A percentile compares a stretch with the other conserved stretches of the same genome.
These are phyloP conservation scores for Xylaria grammica DNA, from an alignment of 495 filamentous ascomycete genomes.

Conservation along the genomic window DNA sequence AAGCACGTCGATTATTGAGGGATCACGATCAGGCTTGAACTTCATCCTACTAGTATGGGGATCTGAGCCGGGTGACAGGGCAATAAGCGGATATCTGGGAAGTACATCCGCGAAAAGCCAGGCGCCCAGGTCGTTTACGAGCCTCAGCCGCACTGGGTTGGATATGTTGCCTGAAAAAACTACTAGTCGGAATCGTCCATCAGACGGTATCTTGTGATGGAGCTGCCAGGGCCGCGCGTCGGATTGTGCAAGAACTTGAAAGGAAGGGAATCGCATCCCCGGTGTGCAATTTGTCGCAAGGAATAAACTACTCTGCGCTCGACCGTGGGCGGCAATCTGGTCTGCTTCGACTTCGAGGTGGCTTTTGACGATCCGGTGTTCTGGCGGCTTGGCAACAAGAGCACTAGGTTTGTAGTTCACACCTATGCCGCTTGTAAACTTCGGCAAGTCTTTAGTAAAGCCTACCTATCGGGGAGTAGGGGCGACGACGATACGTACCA, in stretches of 20 bases:
- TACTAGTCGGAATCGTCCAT: constrained; percentile 70
- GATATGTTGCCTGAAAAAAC: constrained; percentile 65
- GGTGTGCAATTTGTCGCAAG: constrained; percentile 47
- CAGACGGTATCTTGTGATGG: constrained; percentile 44
- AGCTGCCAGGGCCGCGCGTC: constrained; percentile 64
- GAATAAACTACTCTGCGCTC: constrained; percentile 17
- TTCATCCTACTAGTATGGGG: constrained; percentile 27
- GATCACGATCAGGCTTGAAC: constrained; percentile 45
- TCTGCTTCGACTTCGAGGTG: constrained; percentile 40
- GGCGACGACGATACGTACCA: constrained; percentile 24
- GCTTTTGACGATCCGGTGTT: constrained; percentile 26
- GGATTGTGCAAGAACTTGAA: constrained; percentile 62
- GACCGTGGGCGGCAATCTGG: not conserved
- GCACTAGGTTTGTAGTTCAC: constrained; percentile 41
- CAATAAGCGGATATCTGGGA: constrained; percentile 28
- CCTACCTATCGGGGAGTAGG: not conserved
- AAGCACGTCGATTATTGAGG: constrained; percentile 60
- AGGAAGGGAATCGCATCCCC: constrained; percentile 62
- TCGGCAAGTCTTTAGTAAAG: not conserved
- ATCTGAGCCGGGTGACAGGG: constrained; percentile 22
- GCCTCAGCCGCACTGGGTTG: constrained; percentile 28
- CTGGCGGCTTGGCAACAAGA: constrained; percentile 33
- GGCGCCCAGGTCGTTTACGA: constrained; percentile 45
- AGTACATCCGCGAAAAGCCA: constrained; percentile 41
- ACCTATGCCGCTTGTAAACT: constrained; percentile 44